These are phyloP conservation scores for Celoporthe dispersa DNA, from an alignment of 2,329 filamentous ascomycete genomes.

Conservation along the genomic window DNA sequence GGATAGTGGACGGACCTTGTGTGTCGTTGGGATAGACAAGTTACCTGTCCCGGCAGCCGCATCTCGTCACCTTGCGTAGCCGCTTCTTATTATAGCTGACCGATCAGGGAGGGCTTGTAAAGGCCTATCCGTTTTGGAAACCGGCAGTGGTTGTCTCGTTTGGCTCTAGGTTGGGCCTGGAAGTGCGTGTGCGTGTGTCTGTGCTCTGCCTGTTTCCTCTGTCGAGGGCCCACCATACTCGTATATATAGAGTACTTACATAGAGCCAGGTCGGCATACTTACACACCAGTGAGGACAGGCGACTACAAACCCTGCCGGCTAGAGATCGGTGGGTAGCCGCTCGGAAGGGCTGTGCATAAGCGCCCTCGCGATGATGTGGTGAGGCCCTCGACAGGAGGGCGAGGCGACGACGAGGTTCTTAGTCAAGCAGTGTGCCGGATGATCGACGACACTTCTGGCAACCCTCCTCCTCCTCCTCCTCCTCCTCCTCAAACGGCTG, in stretches of 20 bases:
- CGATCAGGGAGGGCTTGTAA: not conserved
- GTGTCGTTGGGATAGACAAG: conserved; percentile 32
- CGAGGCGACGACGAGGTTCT: not conserved
- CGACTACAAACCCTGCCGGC: not conserved
- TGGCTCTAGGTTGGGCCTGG: not conserved
- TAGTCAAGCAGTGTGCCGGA: not conserved
- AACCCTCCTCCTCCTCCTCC: too few species aligned
- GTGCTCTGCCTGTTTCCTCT: not conserved
- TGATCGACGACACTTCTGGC: not conserved
- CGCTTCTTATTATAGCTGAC: conserved; percentile 29
- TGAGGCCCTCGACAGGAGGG: not conserved
- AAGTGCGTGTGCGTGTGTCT: not conserved
- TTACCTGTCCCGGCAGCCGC: conserved; percentile 30
- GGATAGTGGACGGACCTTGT: conserved; percentile 3
- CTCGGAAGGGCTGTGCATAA: not conserved
- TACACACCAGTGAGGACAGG: not conserved
- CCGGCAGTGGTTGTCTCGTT: conserved; percentile 1
- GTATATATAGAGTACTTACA: not conserved
- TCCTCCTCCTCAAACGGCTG: not conserved
- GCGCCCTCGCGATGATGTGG: not conserved
- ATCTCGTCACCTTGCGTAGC: conserved; percentile 26
- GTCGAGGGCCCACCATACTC: not conserved
- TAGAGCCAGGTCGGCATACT: not conserved
- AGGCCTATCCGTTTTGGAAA: not conserved
- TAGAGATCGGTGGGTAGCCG: not conserved